Conservation (phyloP, 495 filamentous ascomycete species). For the Achaetomiella virescens region DNA sequence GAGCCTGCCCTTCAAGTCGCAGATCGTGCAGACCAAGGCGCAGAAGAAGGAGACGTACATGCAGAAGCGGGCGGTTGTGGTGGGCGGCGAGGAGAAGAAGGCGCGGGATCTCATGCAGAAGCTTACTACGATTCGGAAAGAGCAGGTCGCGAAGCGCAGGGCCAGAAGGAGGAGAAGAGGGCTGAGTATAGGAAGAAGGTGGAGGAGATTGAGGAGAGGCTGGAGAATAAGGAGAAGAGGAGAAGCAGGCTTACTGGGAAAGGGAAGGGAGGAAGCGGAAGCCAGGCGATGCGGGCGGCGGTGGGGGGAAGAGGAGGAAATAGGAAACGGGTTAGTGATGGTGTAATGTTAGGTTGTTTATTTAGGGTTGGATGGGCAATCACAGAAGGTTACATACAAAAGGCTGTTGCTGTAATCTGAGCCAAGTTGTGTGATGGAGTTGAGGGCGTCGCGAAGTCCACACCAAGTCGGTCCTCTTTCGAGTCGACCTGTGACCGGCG, state of each 20-base stretch:
- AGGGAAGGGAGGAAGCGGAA: slow-evolving; percentile 93
- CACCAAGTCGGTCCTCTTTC: too few species aligned
- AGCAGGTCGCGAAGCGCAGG: slow-evolving; percentile 73
- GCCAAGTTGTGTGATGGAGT: too few species aligned
- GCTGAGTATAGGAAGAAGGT: slow-evolving; percentile 74
- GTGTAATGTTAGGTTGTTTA: too few species aligned
- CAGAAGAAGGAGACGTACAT: slow-evolving; percentile 81
- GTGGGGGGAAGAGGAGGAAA: slow-evolving; percentile 62
- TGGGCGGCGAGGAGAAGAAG: slow-evolving; percentile 72
- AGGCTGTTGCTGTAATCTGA: too few species aligned
- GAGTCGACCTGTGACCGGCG: too few species aligned
- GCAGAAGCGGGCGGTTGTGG: slow-evolving; percentile 87
- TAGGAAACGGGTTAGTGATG: slow-evolving; percentile 11
- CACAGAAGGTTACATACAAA: too few species aligned
- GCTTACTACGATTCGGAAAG: slow-evolving; percentile 83
- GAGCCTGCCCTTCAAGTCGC: slow-evolving; percentile 85
- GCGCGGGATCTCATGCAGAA: slow-evolving; percentile 90
- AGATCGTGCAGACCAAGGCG: slow-evolving; percentile 73
- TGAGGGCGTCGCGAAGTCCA: too few species aligned
- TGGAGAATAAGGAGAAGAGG: slow-evolving; percentile 77
- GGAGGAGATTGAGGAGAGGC: slow-evolving; percentile 72
- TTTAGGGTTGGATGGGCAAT: too few species aligned
- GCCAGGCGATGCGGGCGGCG: slow-evolving; percentile 53
- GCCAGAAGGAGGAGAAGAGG: slow-evolving; percentile 77
- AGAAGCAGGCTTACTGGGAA: slow-evolving; percentile 88